phyloP scores from a whole-genome alignment of 805 yeast genomes.

The Candida parachauliodes region DNA sequence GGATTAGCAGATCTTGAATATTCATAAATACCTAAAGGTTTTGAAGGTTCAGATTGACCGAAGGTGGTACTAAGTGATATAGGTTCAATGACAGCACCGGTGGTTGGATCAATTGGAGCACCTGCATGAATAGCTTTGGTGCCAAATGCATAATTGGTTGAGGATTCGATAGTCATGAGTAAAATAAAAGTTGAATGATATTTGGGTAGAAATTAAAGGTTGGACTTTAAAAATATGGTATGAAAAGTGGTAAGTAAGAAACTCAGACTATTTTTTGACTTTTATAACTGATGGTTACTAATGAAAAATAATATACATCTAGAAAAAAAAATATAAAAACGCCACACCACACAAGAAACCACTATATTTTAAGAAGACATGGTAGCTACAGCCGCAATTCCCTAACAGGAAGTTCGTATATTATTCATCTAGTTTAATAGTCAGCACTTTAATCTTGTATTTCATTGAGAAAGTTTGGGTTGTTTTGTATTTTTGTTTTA shows the following conservation, averaged over 20 bases:
- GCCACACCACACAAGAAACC: neutral
- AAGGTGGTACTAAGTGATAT: constrained; percentile 81
- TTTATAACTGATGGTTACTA: too few relatives aligned
- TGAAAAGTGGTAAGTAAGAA: neutral
- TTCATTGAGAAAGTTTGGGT: constrained; percentile 74
- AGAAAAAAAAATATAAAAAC: too few relatives aligned
- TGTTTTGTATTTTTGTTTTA: constrained; percentile 66
- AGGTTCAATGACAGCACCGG: constrained; percentile 87
- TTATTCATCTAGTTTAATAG: too few relatives aligned
- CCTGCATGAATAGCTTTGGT: constrained; percentile 87
- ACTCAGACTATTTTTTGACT: too few relatives aligned
- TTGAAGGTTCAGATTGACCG: constrained; percentile 74
- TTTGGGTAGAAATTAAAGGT: constrained; percentile 12
- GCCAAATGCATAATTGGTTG: constrained; percentile 50
- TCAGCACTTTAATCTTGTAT: constrained; percentile 15
- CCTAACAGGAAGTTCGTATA: too few relatives aligned
- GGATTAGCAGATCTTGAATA: constrained; percentile 86
- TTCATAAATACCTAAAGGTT: constrained; percentile 76
- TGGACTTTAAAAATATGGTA: constrained; percentile 11
- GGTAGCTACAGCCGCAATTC: too few relatives aligned
- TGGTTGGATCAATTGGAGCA: constrained; percentile 60
- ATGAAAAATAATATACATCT: too few relatives aligned
- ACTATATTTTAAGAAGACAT: neutral
- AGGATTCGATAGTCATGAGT: constrained; percentile 38
- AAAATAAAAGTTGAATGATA: constrained; percentile 11